These are phyloP conservation scores for Metschnikowia hibisci DNA, from an alignment of 805 yeast species.

Conservation along the genomic window DNA sequence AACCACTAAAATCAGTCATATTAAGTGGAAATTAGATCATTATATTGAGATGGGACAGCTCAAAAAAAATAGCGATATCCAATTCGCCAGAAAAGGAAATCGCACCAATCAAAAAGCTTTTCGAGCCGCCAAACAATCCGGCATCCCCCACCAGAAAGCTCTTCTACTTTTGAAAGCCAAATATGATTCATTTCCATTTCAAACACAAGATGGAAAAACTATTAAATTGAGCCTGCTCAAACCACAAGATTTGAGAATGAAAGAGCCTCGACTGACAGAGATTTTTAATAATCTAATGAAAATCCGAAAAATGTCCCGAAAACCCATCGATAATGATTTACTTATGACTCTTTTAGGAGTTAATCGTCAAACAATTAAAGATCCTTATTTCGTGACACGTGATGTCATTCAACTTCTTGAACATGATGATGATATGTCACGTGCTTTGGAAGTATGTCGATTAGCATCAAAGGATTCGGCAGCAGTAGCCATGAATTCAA, in stretches of 20 bases:
- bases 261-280: slow-evolving; percentile 19
- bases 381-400: slow-evolving; percentile 51
- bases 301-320: slow-evolving; percentile 21
- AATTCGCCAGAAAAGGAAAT: slow-evolving; percentile 12
- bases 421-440: slow-evolving; percentile 41
- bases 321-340: slow-evolving; percentile 42
- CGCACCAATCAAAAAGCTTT: slow-evolving; percentile 7
- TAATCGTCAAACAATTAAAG: slow-evolving; percentile 52
- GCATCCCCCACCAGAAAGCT: slow-evolving; percentile 20
- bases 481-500: slow-evolving; percentile 59
- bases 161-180: slow-evolving; percentile 27
- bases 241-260: slow-evolving; percentile 23
- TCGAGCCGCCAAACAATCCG: background rate
- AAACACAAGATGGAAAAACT: slow-evolving; percentile 22
- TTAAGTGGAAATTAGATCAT: slow-evolving; percentile 23
- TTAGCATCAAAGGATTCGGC: slow-evolving; percentile 47
- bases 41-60: slow-evolving; percentile 29
- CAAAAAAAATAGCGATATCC: slow-evolving; percentile 16
- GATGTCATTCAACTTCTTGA: slow-evolving; percentile 52
- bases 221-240: slow-evolving; percentile 23
- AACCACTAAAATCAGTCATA: slow-evolving; percentile 2
- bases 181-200: slow-evolving; percentile 27
- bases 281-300: slow-evolving; percentile 29
- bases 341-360: slow-evolving; percentile 56
- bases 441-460: slow-evolving; percentile 52